These are phyloP conservation scores for Boletus reticulatus DNA, from an alignment of 768 basidiomycete species.

Conservation along the genomic window DNA sequence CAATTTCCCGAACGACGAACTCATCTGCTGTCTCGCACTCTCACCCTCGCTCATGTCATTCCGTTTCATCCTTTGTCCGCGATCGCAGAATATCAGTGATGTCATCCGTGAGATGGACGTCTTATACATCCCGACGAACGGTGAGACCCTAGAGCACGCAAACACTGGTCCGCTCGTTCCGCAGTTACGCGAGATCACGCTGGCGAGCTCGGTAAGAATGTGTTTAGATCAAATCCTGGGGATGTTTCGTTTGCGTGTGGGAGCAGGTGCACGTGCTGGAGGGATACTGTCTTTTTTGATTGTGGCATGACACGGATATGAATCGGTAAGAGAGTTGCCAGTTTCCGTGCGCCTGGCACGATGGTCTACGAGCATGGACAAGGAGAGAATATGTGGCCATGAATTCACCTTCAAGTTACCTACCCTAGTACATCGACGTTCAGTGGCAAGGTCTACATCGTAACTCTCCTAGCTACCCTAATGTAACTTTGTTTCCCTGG, in stretches of 20 bases:
- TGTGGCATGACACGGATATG: conserved; percentile 4
- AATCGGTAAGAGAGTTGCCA: background rate
- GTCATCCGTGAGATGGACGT: conserved; percentile 3
- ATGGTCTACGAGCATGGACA: background rate
- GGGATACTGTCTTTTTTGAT: conserved; percentile 9
- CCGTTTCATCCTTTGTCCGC: conserved; percentile 16
- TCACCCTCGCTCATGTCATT: conserved; percentile 10
- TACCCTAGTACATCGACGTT: too few species aligned
- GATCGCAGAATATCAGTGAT: conserved; percentile 11
- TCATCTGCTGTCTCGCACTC: conserved; percentile 18
- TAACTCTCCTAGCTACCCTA: too few species aligned
- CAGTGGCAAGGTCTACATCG: too few species aligned
- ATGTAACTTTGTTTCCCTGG: too few species aligned
- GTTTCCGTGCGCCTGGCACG: background rate
- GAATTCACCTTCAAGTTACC: too few species aligned
- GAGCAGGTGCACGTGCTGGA: background rate
- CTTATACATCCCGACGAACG: background rate
- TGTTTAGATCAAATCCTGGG: conserved; percentile 5
- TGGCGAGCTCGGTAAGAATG: conserved; percentile 17
- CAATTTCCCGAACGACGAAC: conserved; percentile 14
- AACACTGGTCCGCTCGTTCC: background rate
- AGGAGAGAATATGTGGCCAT: too few species aligned
- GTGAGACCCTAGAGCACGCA: background rate
- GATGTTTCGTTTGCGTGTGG: conserved; percentile 9
- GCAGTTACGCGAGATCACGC: conserved; percentile 12